Evolutionary conservation across 2,329 filamentous ascomycete species (phyloP).

Genomic region (Ceratocystis lukuohia): DNA sequence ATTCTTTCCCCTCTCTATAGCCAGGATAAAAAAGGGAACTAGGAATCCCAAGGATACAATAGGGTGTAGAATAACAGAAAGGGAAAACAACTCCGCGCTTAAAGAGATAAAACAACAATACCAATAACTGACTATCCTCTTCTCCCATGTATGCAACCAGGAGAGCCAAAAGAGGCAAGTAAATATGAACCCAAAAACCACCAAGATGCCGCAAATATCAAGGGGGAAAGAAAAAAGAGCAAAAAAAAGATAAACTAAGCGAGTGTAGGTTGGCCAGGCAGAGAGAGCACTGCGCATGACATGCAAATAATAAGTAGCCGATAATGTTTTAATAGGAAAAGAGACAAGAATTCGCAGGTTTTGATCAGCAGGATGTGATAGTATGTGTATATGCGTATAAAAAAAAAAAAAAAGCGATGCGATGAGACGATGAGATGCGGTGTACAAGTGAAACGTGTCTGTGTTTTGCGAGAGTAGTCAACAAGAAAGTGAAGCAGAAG

Average conservation of each 20-base stretch:
- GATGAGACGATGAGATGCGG: neutral
- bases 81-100: neutral
- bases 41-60: no score
- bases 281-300: neutral
- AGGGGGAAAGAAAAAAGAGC: neutral
- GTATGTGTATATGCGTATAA: neutral
- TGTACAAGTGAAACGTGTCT: neutral
- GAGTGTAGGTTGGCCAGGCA: conserved; percentile 4
- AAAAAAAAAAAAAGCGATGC: neutral
- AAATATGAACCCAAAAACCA: neutral
- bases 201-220: neutral
- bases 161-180: neutral
- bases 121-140: no score
- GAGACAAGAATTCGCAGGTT: neutral
- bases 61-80: neutral
- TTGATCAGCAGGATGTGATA: neutral
- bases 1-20: no score
- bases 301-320: neutral
- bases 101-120: no score
- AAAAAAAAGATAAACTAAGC: neutral
- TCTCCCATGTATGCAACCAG: no score
- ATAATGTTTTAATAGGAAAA: neutral
- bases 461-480: neutral
- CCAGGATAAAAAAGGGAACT: no score
- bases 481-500: neutral